phyloP scores from a whole-genome alignment of 106 monocot species.

The Iris macrosiphon region DNA sequence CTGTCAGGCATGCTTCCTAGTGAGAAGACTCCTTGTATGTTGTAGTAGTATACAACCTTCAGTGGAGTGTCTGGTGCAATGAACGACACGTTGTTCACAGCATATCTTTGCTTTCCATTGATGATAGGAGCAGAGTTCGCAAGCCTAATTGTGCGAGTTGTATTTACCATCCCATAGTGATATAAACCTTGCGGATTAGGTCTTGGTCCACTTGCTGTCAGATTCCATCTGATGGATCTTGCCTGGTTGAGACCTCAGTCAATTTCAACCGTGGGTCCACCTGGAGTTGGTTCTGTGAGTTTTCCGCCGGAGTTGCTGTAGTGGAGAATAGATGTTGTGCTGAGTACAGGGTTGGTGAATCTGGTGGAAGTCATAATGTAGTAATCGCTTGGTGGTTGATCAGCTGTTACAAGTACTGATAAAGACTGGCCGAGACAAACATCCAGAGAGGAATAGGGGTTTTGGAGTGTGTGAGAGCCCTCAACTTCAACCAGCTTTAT shows the following conservation, averaged over 20 bases:
- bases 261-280: constrained; percentile 1
- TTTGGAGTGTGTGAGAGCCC: constrained; percentile 9
- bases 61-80: constrained; percentile 56
- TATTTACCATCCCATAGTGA: neutral
- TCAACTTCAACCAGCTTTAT: constrained; percentile 3
- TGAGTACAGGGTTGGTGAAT: neutral
- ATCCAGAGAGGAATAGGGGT: constrained; percentile 3
- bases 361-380: constrained; percentile 6
- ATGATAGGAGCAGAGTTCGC: constrained; percentile 30
- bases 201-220: constrained; percentile 2
- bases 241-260: neutral
- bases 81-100: constrained; percentile 54
- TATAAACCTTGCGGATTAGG: constrained; percentile 1
- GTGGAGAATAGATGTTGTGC: constrained; percentile 5
- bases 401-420: constrained; percentile 5
- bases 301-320: constrained; percentile 2
- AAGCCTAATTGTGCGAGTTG: constrained; percentile 14
- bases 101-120: constrained; percentile 54
- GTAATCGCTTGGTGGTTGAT: constrained; percentile 9
- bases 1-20: constrained; percentile 49
- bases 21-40: constrained; percentile 45
- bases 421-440: constrained; percentile 6
- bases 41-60: constrained; percentile 49
- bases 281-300: neutral
- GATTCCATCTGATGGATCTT: constrained; percentile 6